These are phyloP conservation scores for Pterocarpus macrocarpus DNA, from an alignment of 306 rosid species.

Conservation along the genomic window DNA sequence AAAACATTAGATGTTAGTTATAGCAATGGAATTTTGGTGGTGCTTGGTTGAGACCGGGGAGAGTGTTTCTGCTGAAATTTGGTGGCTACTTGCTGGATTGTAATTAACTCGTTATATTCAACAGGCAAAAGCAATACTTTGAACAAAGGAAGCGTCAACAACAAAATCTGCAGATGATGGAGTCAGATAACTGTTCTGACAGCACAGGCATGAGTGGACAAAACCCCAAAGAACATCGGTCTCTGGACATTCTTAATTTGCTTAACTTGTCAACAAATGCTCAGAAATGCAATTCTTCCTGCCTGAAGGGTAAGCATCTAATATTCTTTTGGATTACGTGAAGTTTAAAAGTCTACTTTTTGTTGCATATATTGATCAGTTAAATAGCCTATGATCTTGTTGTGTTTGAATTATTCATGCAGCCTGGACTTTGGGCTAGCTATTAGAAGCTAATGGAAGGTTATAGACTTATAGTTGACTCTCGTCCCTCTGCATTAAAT, in stretches of 20 bases:
- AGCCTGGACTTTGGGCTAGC: background rate
- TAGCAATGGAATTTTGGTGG: constrained; percentile 17
- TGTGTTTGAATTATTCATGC: constrained; percentile 9
- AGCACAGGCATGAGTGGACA: constrained; percentile 51
- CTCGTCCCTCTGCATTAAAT: constrained; percentile 3
- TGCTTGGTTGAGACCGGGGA: constrained; percentile 5
- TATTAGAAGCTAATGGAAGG: constrained; percentile 18
- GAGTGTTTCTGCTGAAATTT: constrained; percentile 24
- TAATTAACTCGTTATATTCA: constrained; percentile 38
- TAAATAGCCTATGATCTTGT: constrained; percentile 17
- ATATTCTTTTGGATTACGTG: constrained; percentile 28
- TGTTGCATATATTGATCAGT: background rate
- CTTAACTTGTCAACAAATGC: constrained; percentile 68
- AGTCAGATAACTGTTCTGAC: constrained; percentile 55
- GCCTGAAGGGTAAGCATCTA: constrained; percentile 55
- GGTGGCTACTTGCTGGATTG: constrained; percentile 18
- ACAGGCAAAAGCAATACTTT: constrained; percentile 93
- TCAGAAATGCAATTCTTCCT: constrained; percentile 53
- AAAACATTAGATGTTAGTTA: constrained; percentile 35
- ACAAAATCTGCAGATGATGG: constrained; percentile 61
- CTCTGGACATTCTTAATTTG: constrained; percentile 85
- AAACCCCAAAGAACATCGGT: constrained; percentile 62
- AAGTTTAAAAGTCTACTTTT: constrained; percentile 16
- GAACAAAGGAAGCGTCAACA: constrained; percentile 90
- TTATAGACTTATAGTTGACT: constrained; percentile 15